phyloP scores from a whole-genome alignment of 805 yeast genomes.

The Zygosaccharomyces pseudorouxii region DNA sequence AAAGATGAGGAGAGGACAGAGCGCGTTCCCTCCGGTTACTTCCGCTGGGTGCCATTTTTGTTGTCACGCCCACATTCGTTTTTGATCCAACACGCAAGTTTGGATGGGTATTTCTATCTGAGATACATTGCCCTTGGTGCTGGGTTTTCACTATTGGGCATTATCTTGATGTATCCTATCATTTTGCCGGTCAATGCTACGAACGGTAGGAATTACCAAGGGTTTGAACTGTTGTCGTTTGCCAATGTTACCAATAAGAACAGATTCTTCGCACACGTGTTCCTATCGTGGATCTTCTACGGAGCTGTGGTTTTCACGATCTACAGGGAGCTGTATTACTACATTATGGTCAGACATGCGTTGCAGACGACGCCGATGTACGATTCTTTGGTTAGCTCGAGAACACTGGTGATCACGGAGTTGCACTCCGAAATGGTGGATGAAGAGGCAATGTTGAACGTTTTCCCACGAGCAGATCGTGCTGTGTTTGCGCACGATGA shows the following conservation, averaged over 20 bases:
- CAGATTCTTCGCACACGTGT: slow-evolving; percentile 69
- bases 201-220: slow-evolving; percentile 50
- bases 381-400: slow-evolving; percentile 62
- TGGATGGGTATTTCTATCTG: slow-evolving; percentile 73
- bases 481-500: slow-evolving; percentile 64
- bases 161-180: slow-evolving; percentile 59
- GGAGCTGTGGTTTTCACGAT: slow-evolving; percentile 63
- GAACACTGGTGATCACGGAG: slow-evolving; percentile 70
- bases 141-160: slow-evolving; percentile 48
- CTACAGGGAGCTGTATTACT: slow-evolving; percentile 70
- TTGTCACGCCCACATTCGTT: slow-evolving; percentile 54
- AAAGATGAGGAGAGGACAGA: slow-evolving; percentile 53
- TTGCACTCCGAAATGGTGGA: slow-evolving; percentile 51
- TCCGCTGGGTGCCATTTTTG: slow-evolving; percentile 53
- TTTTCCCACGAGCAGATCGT: slow-evolving; percentile 59
- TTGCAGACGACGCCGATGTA: slow-evolving; percentile 68
- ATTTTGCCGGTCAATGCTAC: slow-evolving; percentile 72
- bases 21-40: slow-evolving; percentile 58
- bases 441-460: slow-evolving; percentile 8
- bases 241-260: slow-evolving; percentile 59
- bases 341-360: slow-evolving; percentile 67
- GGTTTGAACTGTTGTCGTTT: slow-evolving; percentile 62
- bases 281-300: slow-evolving; percentile 68
- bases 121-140: slow-evolving; percentile 58
- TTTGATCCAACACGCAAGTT: slow-evolving; percentile 62